These are phyloP conservation scores for Malassezia sp. DNA, from an alignment of 1,284 basidiomycete genomes.

Conservation along the genomic window DNA sequence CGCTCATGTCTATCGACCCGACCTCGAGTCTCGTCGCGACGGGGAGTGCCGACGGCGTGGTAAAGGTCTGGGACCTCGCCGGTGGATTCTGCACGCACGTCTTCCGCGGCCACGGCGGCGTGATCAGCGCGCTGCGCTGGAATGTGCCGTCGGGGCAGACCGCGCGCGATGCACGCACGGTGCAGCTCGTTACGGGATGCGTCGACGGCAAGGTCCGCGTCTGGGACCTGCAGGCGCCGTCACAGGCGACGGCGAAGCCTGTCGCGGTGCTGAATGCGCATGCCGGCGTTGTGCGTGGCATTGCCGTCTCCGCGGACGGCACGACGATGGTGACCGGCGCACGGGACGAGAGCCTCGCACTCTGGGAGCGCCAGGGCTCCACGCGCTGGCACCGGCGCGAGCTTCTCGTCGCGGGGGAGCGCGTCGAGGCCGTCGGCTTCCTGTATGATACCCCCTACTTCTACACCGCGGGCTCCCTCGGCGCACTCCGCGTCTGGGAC, in stretches of 20 bases:
- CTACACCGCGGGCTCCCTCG: constrained; percentile 34
- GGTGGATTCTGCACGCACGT: constrained; percentile 85
- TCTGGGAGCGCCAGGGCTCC: constrained; percentile 22
- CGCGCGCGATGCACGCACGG: constrained; percentile 45
- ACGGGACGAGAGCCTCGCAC: constrained; percentile 31
- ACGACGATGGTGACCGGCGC: constrained; percentile 26
- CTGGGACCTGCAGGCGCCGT: constrained; percentile 36
- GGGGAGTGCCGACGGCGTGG: constrained; percentile 84
- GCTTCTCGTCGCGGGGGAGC: constrained; percentile 31
- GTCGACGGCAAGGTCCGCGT: constrained; percentile 49
- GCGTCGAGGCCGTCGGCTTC: constrained; percentile 36
- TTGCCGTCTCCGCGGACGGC: constrained; percentile 29
- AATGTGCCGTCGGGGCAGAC: constrained; percentile 57
- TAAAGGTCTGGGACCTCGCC: constrained; percentile 88
- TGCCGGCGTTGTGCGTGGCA: constrained; percentile 39
- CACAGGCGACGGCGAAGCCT: constrained; percentile 22
- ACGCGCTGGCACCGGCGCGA: constrained; percentile 35
- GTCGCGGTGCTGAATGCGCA: constrained; percentile 27
- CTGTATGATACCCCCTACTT: constrained; percentile 54
- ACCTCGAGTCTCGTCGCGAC: constrained; percentile 83
- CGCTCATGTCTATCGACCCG: constrained; percentile 66
- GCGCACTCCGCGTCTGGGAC: constrained; percentile 32
- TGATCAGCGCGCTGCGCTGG: constrained; percentile 75
- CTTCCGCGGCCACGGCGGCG: constrained; percentile 81
- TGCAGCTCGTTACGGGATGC: constrained; percentile 77